Evolutionary conservation across 2,329 filamentous ascomycete species (phyloP).

Genomic region (Aureobasidium vineae): DNA sequence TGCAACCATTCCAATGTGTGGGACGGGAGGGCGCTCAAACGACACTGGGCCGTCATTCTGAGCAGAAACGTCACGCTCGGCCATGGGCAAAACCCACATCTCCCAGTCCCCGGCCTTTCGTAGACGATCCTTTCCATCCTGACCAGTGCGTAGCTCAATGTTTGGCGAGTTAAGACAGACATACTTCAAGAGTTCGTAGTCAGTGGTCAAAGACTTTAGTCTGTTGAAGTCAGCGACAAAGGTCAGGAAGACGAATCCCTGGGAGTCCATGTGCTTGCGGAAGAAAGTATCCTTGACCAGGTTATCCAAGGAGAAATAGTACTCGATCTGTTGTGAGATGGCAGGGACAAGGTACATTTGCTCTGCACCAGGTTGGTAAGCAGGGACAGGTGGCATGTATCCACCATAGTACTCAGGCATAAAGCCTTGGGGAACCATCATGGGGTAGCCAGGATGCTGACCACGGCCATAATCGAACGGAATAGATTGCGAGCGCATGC

Average conservation of each 20-base stretch:
- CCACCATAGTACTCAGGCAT: slow-evolving; percentile 52
- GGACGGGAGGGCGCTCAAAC: slow-evolving; percentile 43
- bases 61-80: slow-evolving; percentile 69
- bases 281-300: slow-evolving; percentile 90
- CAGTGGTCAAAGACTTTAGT: slow-evolving; percentile 68
- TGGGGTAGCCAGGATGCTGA: slow-evolving; percentile 33
- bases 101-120: slow-evolving; percentile 74
- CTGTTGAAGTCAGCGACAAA: slow-evolving; percentile 86
- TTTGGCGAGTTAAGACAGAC: slow-evolving; percentile 70
- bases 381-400: slow-evolving; percentile 57
- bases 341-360: slow-evolving; percentile 56
- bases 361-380: slow-evolving; percentile 59
- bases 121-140: slow-evolving; percentile 75
- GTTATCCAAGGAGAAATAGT: slow-evolving; percentile 97
- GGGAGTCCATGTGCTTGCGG: slow-evolving; percentile 87
- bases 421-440: slow-evolving; percentile 24
- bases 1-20: slow-evolving; percentile 38
- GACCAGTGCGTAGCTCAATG: slow-evolving; percentile 71
- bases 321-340: slow-evolving; percentile 67
- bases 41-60: slow-evolving; percentile 68
- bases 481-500: slow-evolving; percentile 61
- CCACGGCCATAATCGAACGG: slow-evolving; percentile 55
- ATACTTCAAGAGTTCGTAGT: slow-evolving; percentile 69
- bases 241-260: slow-evolving; percentile 81
- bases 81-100: slow-evolving; percentile 70